Evolutionary conservation across 352 stramenopile species (phyloP).

Genomic region (Globisporangium acanthophoron): DNA sequence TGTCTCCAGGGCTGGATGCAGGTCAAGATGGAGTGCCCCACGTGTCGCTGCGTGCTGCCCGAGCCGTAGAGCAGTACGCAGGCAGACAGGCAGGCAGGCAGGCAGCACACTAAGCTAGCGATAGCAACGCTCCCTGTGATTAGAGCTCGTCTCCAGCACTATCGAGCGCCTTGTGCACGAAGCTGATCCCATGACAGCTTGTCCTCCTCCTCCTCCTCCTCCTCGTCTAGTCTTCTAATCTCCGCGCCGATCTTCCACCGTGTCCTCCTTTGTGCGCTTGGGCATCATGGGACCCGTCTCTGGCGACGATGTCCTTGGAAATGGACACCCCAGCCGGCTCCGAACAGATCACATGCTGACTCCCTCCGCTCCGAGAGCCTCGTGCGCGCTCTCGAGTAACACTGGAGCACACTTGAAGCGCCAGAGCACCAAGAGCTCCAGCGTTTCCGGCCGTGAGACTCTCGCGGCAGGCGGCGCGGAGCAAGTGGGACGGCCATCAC

Average conservation of each 20-base stretch:
- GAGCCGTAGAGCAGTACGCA: conserved; percentile 37
- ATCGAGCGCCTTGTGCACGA: no score
- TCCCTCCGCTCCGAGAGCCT: background rate
- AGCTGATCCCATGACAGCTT: no score
- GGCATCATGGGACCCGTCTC: no score
- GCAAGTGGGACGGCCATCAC: conserved; percentile 2
- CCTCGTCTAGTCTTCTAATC: no score
- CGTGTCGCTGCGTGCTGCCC: conserved; percentile 89
- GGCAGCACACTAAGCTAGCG: no score
- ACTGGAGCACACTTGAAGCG: no score
- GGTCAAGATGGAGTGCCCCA: conserved; percentile 97
- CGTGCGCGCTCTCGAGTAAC: background rate
- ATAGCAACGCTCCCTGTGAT: no score
- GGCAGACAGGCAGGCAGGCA: background rate
- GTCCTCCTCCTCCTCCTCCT: no score
- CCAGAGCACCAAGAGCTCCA: background rate
- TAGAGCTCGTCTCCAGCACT: no score
- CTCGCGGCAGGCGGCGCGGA: background rate
- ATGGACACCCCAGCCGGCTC: background rate
- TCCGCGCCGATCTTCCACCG: no score
- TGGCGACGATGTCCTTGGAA: no score
- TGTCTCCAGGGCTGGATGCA: conserved; percentile 97
- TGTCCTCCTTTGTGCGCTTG: no score
- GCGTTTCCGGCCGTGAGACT: background rate
- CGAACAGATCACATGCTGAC: background rate